These are phyloP conservation scores for Croton laevigatus DNA, from an alignment of 441 rosid genomes.

Conservation along the genomic window DNA sequence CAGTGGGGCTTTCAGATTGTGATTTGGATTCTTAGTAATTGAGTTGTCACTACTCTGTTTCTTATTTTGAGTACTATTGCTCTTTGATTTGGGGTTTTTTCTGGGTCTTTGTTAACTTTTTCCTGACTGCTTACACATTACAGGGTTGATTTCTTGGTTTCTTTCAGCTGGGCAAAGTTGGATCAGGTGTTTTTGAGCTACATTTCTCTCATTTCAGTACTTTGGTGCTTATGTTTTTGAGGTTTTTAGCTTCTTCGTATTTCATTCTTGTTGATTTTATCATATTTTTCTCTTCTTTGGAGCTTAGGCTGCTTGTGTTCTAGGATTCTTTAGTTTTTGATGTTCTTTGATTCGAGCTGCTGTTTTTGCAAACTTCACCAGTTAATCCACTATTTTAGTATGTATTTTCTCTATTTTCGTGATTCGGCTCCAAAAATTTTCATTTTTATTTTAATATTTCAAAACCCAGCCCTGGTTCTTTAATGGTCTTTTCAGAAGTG, in stretches of 20 bases:
- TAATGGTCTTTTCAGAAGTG: too few relatives aligned
- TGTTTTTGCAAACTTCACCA: too few relatives aligned
- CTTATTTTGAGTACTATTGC: neutral
- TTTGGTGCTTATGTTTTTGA: neutral
- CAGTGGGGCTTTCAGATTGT: constrained; percentile 21
- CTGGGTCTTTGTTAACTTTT: constrained; percentile 20
- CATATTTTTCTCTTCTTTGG: neutral
- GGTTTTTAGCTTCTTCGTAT: constrained; percentile 20
- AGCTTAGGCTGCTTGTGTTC: neutral
- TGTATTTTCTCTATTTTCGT: too few relatives aligned
- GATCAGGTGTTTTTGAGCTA: constrained; percentile 31
- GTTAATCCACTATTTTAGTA: too few relatives aligned
- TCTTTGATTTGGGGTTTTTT: neutral
- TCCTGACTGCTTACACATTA: neutral
- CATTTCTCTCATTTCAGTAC: constrained; percentile 9
- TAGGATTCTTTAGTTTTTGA: constrained; percentile 2
- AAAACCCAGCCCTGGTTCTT: too few relatives aligned
- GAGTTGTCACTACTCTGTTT: neutral
- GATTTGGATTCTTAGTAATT: constrained; percentile 13
- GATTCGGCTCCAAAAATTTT: too few relatives aligned
- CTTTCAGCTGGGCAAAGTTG: constrained; percentile 24
- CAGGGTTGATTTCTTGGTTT: constrained; percentile 5
- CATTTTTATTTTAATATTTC: too few relatives aligned
- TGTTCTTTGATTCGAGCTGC: too few relatives aligned
- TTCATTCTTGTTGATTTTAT: neutral